These are phyloP conservation scores for Aspergillus hortae DNA, from an alignment of 2,329 filamentous ascomycete species.

Conservation along the genomic window DNA sequence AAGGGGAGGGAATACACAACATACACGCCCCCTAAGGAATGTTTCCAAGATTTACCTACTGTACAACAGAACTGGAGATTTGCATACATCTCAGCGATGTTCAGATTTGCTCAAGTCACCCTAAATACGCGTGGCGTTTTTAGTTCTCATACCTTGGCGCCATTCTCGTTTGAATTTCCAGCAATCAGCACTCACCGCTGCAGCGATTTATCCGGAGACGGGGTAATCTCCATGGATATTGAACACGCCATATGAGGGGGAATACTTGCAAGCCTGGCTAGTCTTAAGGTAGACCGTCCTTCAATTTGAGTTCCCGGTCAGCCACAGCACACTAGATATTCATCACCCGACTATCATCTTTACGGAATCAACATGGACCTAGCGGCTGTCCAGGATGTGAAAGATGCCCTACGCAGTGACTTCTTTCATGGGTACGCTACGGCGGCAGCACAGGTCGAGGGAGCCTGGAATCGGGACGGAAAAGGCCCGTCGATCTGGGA, in stretches of 20 bases:
- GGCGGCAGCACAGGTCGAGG: conserved; percentile 63
- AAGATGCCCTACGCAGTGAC: conserved; percentile 21
- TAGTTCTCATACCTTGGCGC: too few species aligned
- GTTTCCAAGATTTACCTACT: too few species aligned
- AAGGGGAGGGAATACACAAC: conserved; percentile 5
- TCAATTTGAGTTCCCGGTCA: not conserved
- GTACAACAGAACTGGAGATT: too few species aligned
- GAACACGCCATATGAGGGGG: not conserved
- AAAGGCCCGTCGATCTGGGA: conserved; percentile 80
- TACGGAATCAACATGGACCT: conserved; percentile 19
- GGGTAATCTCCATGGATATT: not conserved
- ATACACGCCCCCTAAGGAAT: too few species aligned
- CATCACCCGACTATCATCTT: conserved; percentile 3
- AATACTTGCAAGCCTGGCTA: too few species aligned
- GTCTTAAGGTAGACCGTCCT: too few species aligned
- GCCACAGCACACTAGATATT: not conserved
- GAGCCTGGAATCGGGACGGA: conserved; percentile 66
- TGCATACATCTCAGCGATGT: too few species aligned
- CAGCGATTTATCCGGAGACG: not conserved
- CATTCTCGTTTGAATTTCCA: not conserved
- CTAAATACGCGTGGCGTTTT: too few species aligned
- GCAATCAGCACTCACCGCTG: not conserved
- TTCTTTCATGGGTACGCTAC: conserved; percentile 30
- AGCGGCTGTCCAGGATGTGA: conserved; percentile 23
- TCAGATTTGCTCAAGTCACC: too few species aligned